Base-by-base conservation (phyloP, 495 filamentous ascomycete genomes). In the Pyronema omphalodes region DNA sequence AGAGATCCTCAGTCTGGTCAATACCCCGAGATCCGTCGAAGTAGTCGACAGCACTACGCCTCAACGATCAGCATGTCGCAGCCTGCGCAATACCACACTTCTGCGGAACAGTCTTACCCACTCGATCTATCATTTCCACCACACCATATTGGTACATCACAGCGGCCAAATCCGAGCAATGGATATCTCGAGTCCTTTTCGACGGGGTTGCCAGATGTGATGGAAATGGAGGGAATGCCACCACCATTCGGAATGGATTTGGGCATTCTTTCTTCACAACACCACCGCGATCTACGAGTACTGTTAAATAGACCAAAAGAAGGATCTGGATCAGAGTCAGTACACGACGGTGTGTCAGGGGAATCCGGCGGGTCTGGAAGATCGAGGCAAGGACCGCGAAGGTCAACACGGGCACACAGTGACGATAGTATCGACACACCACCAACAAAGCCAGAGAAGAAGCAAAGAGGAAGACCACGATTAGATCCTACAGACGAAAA, bases 401-500 rank as follows among this genome's bases (percentile, higher is more conserved):
- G 23, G 18, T 8, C 47, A 34, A 23, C 47, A 50, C 18, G 47
- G 3, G 47, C 47, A 11, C 47, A 12, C 1, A 50, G 47, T 36
- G 47, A 50, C 29, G 47, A 50, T 3, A 50, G 47, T 36, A 50
- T 36, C 12, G 47, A 50, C 29, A 50, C 47, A 12, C 18, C 47
- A 11, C 8, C 29, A 12, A 23, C 12, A 8, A 50, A 3, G 17
- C 29, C 47, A 9, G 55, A 50, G 44, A 69, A 68, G 64, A 68
- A 76, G 51, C 60, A 73, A 14, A 67, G 83, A 55, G 83, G 83
- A 4, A 72, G 83, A 39, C 83, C 83, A 6, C 69, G 83, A n/a
- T 65, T 87, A 29, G 78, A 85, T 54, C 76, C 75, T 18, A 77
- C 79, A 55, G 81, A 85, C 67, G 80, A 82, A 62, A 82, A 63